Base-by-base conservation (phyloP, 2,329 filamentous ascomycete genomes). In the Sclerotinia glacialis region DNA sequence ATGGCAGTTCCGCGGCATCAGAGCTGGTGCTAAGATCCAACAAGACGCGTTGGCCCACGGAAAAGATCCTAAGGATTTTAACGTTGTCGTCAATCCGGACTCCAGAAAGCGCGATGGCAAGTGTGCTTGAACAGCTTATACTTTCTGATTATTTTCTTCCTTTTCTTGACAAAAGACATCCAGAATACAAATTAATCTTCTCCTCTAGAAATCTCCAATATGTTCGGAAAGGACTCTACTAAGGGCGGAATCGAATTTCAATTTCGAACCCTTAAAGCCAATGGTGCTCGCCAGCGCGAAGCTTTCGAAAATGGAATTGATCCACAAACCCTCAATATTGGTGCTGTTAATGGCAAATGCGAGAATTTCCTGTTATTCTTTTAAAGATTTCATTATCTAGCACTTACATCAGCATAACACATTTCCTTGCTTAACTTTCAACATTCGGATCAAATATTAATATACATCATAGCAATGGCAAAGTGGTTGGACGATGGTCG, bases 191-290 rank as follows among this genome's bases (percentile, higher is more conserved):
- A 56, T 64, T 44, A 46, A 61, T 53, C 9, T 12, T 7, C 14
- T 26, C 21, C 23, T 65, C 8, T 61, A 65, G 64, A 52, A 52
- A 65, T 53, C 3, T 34, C 31, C n/a, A 53, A 65, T 3, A 61
- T 60, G 75, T 88, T 85, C 69, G 85, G 85, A 34, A 65, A n/a
- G 1, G 84, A 85, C 66, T 85, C 83, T 4, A 88, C 85, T 0
- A 74, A 79, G 0, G 80, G 81, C 26, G 86, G 86, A 11, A 81
- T 88, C n/a, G 81, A 83, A 70, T 88, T 85, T 73, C 85, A 87
- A 72, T 86, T 88, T 72, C 81, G 85, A 1, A 68, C 74, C 31
- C 82, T 87, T 76, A 86, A 85, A 75, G 79, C 78, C 46, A 79
- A 85, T 40, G 85, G 82, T 40, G 80, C 83, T 49, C 76, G 75